phyloP scores from a whole-genome alignment of 768 basidiomycete genomes.

The Mycena leptocephala region DNA sequence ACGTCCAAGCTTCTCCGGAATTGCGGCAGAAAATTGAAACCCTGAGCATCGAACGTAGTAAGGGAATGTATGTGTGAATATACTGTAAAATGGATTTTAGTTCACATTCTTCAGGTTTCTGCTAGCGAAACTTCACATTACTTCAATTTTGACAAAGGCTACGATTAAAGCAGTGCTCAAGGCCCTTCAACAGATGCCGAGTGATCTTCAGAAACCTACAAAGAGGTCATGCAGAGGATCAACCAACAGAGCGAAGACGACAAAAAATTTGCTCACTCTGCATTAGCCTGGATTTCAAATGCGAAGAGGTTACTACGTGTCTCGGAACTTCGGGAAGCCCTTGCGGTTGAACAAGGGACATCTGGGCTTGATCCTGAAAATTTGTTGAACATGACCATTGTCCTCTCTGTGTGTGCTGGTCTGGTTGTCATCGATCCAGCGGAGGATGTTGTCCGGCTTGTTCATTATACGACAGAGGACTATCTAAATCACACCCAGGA shows the following conservation, averaged over 20 bases:
- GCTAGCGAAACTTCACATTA: conserved; percentile 14
- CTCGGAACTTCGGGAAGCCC: neutral
- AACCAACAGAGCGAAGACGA: neutral
- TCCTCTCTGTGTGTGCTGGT: conserved; percentile 1
- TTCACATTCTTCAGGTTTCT: conserved; percentile 2
- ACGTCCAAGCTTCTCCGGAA: neutral
- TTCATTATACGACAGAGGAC: neutral
- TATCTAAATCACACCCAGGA: neutral
- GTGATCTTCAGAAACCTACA: neutral
- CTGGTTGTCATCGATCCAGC: neutral
- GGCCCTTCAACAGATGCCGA: neutral
- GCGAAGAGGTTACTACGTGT: neutral
- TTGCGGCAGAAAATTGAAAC: conserved; percentile 1
- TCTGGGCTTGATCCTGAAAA: neutral
- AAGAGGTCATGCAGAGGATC: neutral
- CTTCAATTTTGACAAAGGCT: neutral
- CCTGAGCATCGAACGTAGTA: neutral
- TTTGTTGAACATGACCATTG: neutral
- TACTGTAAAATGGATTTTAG: neutral
- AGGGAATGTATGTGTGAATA: neutral
- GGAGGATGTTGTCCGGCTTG: neutral
- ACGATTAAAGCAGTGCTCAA: neutral
- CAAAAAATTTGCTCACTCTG: neutral
- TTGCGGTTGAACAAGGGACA: neutral
- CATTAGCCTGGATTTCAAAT: neutral